Evolutionary conservation across 768 basidiomycete genomes (phyloP).

Genomic region (Podaxis sp.): DNA sequence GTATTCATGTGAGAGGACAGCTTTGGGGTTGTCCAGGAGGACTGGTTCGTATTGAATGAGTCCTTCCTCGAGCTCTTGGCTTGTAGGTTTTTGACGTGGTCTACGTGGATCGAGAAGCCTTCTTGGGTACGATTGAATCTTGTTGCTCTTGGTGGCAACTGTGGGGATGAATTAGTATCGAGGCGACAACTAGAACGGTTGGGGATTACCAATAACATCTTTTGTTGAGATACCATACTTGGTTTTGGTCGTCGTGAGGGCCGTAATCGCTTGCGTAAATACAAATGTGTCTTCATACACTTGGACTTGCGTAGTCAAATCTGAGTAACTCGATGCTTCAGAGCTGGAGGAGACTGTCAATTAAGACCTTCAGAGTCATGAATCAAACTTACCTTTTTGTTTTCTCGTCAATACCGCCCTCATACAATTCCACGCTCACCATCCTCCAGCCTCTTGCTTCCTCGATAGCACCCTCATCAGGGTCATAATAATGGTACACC

Average conservation of each 20-base stretch:
- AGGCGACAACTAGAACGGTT: not conserved
- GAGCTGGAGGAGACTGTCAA: slow-evolving; percentile 29
- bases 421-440: slow-evolving; percentile 87
- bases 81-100: slow-evolving; percentile 70
- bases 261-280: slow-evolving; percentile 65
- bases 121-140: slow-evolving; percentile 73
- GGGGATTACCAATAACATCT: slow-evolving; percentile 71
- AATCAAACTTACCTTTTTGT: slow-evolving; percentile 56
- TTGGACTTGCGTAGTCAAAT: slow-evolving; percentile 60
- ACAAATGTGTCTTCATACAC: slow-evolving; percentile 46
- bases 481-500: slow-evolving; percentile 83
- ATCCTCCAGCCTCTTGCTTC: slow-evolving; percentile 67
- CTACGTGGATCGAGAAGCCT: slow-evolving; percentile 81
- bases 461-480: slow-evolving; percentile 41
- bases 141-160: slow-evolving; percentile 79
- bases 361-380: not conserved
- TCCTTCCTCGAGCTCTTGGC: slow-evolving; percentile 80
- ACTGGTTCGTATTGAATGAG: slow-evolving; percentile 84
- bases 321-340: slow-evolving; percentile 45
- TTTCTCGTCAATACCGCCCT: slow-evolving; percentile 72
- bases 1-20: slow-evolving; percentile 49
- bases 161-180: not conserved
- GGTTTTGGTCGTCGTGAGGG: slow-evolving; percentile 74
- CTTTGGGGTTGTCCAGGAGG: slow-evolving; percentile 64
- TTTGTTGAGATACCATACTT: slow-evolving; percentile 87